A percentile compares a stretch with the other conserved stretches of the same genome.
Conservation (phyloP, 139 green algal genomes). For the Penium margaritaceum region DNA sequence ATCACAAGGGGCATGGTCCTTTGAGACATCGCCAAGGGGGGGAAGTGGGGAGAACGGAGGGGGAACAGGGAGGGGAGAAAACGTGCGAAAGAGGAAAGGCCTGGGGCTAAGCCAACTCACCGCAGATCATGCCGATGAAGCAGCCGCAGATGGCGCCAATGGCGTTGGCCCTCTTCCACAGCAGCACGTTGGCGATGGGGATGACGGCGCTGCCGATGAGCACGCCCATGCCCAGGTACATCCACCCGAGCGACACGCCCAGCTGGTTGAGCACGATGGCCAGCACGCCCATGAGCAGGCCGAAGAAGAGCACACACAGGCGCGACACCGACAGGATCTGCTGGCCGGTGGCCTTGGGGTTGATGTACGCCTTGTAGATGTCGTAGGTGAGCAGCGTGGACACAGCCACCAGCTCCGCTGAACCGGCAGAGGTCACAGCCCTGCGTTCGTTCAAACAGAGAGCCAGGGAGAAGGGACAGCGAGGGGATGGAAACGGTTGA, state of each 20-base stretch:
- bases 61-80: no score
- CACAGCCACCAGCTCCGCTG: conserved; percentile 81
- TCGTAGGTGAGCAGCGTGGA: conserved; percentile 75
- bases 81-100: no score
- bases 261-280: conserved; percentile 74
- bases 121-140: conserved; percentile 21
- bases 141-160: conserved; percentile 22
- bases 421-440: conserved; percentile 78
- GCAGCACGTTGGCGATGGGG: conserved; percentile 63
- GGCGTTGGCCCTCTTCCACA: conserved; percentile 65
- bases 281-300: conserved; percentile 65
- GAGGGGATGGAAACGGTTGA: no score
- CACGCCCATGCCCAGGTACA: conserved; percentile 75
- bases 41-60: no score
- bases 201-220: conserved; percentile 80
- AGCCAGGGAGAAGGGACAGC: no score
- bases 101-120: no score
- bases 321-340: conserved; percentile 69
- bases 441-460: no score
- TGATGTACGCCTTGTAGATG: conserved; percentile 70
- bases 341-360: conserved; percentile 66
- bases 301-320: conserved; percentile 63
- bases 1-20: no score
- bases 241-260: conserved; percentile 52
- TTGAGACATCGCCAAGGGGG: no score